Base-by-base conservation (phyloP, 192 early-diverging fungal species). In the Coemansia sp. region DNA sequence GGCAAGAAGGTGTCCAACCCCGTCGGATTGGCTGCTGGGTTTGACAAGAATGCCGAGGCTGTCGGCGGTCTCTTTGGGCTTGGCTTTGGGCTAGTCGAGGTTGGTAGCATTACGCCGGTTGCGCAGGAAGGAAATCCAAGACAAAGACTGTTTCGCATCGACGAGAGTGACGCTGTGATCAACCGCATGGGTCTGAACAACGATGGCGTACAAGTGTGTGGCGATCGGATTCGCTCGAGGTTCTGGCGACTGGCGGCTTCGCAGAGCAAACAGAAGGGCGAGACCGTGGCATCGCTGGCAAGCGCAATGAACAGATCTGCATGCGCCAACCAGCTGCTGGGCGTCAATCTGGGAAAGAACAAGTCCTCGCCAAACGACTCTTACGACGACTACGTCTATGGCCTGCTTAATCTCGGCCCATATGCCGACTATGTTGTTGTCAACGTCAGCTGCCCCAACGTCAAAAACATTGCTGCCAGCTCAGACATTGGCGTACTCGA, bases 161-260 rank as follows among this genome's bases (percentile, higher is more conserved):
- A 85, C 6, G 79, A 87, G 37, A 91, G 91, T 67, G 75, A 76
- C 15, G 90, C 93, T 19, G 87, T 92, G 41, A 92, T 96, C 67
- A 96, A 96, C 84, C 89, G 95, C 42, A 94, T 94, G 74, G 94
- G 95, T 9, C 88, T 95, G 84, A 94, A 94, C 80, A 92, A 90
- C 61, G 91, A 89, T 40, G 95, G 95, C 15, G 88, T 89, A 65
- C 82, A 72, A 13, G 76, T 53, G 13, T 89, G 90, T 26, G 84
- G 70, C 21, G 70, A 86, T 9, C 87, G 93, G 32, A 84, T 97
- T n/a, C 83, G 85, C 39, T 75, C 87, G 58, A 87, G 95, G 44
- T 84, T 94, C 73, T 86, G 90, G 84, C 81, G 86, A n/a, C 84
- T 83, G 71, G 58, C 86, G 64, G 76, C 80, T 50, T 69, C 77